A percentile compares a stretch with the other conserved stretches of the same genome.
Conservation (phyloP, 495 filamentous ascomycete species). For the Aspergillus carlsbadensis region DNA sequence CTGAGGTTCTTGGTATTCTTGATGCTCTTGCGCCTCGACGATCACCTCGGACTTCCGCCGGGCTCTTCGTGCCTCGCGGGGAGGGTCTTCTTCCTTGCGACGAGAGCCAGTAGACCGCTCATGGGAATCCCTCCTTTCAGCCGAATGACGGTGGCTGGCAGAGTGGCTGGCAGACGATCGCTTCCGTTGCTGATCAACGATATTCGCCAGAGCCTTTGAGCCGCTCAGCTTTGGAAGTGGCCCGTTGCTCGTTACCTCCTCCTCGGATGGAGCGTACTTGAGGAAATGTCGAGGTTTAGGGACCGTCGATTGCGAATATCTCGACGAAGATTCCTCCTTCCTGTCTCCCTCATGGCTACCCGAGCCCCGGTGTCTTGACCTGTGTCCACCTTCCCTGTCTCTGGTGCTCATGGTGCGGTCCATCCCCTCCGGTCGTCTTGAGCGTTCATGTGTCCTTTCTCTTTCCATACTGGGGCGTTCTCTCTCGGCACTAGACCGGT, state of each 20-base stretch:
- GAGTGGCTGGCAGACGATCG: conserved; percentile 33
- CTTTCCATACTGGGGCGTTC: conserved; percentile 20
- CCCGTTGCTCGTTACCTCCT: conserved; percentile 37
- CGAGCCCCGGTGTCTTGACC: conserved; percentile 28
- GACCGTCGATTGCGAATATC: conserved; percentile 23
- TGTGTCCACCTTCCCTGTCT: conserved; percentile 23
- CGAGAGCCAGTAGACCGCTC: conserved; percentile 31
- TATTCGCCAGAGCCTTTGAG: conserved; percentile 29
- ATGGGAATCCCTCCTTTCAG: conserved; percentile 29
- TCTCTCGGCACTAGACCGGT: conserved; percentile 7
- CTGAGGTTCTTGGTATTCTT: conserved; percentile 4
- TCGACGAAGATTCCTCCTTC: conserved; percentile 30
- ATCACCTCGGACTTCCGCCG: conserved; percentile 7
- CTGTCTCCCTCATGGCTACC: conserved; percentile 22
- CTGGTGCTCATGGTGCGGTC: conserved; percentile 12
- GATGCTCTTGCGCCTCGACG: conserved; percentile 4
- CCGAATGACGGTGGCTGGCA: conserved; percentile 32
- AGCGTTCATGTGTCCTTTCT: conserved; percentile 4
- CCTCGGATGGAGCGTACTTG: conserved; percentile 34
- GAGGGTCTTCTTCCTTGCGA: conserved; percentile 21
- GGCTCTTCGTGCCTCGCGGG: conserved; percentile 13
- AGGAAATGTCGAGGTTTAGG: conserved; percentile 35
- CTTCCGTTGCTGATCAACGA: conserved; percentile 23
- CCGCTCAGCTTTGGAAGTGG: conserved; percentile 37
- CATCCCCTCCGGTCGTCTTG: not conserved